phyloP scores from a whole-genome alignment of 1,139 yeast genomes.

The Arxiozyma bovina region DNA sequence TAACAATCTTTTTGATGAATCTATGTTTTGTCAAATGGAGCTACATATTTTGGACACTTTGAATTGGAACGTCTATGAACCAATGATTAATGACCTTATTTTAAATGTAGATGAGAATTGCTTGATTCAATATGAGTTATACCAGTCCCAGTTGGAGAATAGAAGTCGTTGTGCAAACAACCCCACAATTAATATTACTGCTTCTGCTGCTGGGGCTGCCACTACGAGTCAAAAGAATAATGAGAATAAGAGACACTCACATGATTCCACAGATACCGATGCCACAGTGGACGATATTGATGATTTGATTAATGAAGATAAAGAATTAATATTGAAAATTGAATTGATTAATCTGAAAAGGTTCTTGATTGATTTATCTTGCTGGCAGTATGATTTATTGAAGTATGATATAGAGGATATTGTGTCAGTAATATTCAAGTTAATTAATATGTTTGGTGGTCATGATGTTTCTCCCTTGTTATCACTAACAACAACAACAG shows the following conservation, averaged over 20 bases:
- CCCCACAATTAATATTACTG: no score
- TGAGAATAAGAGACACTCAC: constrained; percentile 11
- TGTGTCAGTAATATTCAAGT: constrained; percentile 25
- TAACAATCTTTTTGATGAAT: constrained; percentile 40
- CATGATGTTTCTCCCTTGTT: constrained; percentile 29
- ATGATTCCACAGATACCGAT: constrained; percentile 18
- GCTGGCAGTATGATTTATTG: constrained; percentile 29
- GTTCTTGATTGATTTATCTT: constrained; percentile 27
- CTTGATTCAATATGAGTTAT: constrained; percentile 32
- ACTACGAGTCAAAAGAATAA: no score
- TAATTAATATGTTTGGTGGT: constrained; percentile 27
- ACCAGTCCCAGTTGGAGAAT: constrained; percentile 30
- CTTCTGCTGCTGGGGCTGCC: no score
- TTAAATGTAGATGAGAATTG: constrained; percentile 36
- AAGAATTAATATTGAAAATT: constrained; percentile 23
- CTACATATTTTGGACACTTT: constrained; percentile 49
- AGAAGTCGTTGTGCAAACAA: constrained; percentile 7
- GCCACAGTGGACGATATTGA: constrained; percentile 20
- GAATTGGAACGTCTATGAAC: constrained; percentile 54
- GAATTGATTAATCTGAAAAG: constrained; percentile 28
- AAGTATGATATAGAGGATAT: constrained; percentile 28
- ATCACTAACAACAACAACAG: constrained; percentile 3
- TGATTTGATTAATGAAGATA: constrained; percentile 18
- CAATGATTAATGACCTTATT: constrained; percentile 47
- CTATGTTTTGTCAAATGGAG: constrained; percentile 51